Percentiles rank a stretch among this genome's conserved stretches.
Conservation (phyloP, 2,329 filamentous ascomycete species). For the Aspergillus tubingensis region DNA sequence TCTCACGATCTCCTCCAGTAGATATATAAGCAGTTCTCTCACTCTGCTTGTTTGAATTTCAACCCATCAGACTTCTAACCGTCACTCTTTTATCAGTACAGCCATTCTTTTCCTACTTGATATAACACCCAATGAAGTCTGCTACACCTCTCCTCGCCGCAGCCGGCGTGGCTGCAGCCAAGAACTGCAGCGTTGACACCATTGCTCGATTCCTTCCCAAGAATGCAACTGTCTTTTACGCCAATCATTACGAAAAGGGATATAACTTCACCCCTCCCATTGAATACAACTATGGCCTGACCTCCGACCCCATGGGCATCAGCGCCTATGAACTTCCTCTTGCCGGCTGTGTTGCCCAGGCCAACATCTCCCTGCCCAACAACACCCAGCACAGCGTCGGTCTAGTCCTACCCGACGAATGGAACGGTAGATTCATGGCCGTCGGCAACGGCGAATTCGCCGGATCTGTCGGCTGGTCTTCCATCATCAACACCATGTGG, state of each 20-base stretch:
- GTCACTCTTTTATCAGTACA: not conserved
- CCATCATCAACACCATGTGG: slow-evolving; percentile 9
- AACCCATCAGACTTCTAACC: not conserved
- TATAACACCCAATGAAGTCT: not conserved
- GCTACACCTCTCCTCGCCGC: not conserved
- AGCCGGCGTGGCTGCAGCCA: slow-evolving; percentile 3
- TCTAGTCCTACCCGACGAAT: slow-evolving; percentile 1
- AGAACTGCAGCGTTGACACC: slow-evolving; percentile 6
- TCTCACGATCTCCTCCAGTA: not conserved
- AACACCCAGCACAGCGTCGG: slow-evolving; percentile 9
- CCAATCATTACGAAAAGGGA: slow-evolving; percentile 4
- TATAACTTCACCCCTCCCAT: slow-evolving; percentile 7
- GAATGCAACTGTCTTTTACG: slow-evolving; percentile 4
- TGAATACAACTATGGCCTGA: slow-evolving; percentile 5
- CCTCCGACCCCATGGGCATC: not conserved
- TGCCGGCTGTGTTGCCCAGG: slow-evolving; percentile 6
- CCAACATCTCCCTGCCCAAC: slow-evolving; percentile 9
- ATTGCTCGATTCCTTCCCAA: slow-evolving; percentile 2
- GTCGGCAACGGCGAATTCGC: slow-evolving; percentile 7
- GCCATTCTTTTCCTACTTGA: not conserved
- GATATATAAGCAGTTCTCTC: not conserved
- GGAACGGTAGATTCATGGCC: slow-evolving; percentile 8
- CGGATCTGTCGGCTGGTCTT: slow-evolving; percentile 5
- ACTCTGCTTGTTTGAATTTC: not conserved
- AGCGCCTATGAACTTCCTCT: slow-evolving; percentile 4